A percentile compares a stretch with the other conserved stretches of the same genome.
Evolutionary conservation across 257 asterid species (phyloP).

Genomic region (Anisodus acutangulus): DNA sequence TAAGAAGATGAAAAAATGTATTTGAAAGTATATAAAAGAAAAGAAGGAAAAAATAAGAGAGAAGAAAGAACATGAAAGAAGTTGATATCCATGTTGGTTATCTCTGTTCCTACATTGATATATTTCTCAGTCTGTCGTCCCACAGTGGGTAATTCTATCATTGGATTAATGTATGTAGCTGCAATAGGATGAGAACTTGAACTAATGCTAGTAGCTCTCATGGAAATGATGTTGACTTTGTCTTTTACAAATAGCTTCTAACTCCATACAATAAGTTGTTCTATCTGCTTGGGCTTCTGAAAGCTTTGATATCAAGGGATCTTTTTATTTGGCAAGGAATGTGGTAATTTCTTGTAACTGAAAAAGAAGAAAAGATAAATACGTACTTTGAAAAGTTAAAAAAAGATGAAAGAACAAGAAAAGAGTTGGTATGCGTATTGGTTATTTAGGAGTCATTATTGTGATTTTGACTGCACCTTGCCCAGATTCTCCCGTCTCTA

Average conservation of each 20-base stretch:
- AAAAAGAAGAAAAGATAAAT: not conserved
- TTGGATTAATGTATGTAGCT: not conserved
- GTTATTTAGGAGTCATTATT: not conserved
- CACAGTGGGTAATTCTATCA: constrained; percentile 8
- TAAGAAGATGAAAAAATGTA: not conserved
- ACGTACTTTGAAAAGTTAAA: not conserved
- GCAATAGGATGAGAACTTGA: not conserved
- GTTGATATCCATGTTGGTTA: constrained; percentile 12
- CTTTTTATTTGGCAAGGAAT: not conserved
- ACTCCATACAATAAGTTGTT: constrained; percentile 17
- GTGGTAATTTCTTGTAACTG: not conserved
- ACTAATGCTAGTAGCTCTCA: constrained; percentile 1
- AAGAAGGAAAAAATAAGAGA: not conserved
- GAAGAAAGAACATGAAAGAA: not conserved
- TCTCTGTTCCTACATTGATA: not conserved
- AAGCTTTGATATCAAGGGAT: not conserved
- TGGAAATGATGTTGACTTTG: not conserved
- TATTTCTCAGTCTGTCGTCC: not conserved
- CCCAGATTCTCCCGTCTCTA: not conserved
- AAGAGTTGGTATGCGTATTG: not conserved
- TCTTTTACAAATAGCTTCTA: not conserved
- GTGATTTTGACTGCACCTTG: not conserved
- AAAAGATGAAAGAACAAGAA: constrained; percentile 14
- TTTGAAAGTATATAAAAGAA: not conserved
- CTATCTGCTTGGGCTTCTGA: not conserved